Conservation (phyloP, 352 stramenopile species). For the Pythium oligandrum region DNA sequence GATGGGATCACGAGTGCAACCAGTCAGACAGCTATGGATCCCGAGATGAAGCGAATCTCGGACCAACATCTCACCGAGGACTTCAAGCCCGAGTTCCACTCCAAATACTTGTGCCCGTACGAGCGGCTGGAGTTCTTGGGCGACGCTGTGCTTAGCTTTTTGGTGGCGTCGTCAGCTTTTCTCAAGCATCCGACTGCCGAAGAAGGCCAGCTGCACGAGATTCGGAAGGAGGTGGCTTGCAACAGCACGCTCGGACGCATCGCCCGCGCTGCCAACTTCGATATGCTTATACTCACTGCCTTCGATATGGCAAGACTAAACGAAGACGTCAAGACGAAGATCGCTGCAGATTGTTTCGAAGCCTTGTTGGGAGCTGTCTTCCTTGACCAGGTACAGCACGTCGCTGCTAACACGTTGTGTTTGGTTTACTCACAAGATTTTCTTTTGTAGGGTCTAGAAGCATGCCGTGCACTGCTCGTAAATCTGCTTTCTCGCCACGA, state of each 20-base stretch:
- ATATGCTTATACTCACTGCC: constrained; percentile 63
- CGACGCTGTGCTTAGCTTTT: constrained; percentile 78
- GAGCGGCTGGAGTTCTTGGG: constrained; percentile 83
- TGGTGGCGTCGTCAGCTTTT: constrained; percentile 76
- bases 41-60: constrained; percentile 43
- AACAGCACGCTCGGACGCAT: constrained; percentile 78
- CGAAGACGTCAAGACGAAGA: constrained; percentile 58
- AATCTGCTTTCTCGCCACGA: constrained; percentile 58
- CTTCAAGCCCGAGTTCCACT: constrained; percentile 77
- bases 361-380: constrained; percentile 76
- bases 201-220: constrained; percentile 69
- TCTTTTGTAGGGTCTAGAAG: constrained; percentile 37
- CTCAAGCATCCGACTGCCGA: constrained; percentile 59
- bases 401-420: too few relatives aligned
- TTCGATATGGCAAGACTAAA: constrained; percentile 58
- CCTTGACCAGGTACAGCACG: constrained; percentile 47
- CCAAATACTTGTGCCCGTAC: constrained; percentile 72
- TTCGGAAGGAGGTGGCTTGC: constrained; percentile 68
- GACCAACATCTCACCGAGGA: constrained; percentile 60
- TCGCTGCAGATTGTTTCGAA: constrained; percentile 80
- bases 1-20: constrained; percentile 12
- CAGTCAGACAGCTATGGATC: constrained; percentile 23
- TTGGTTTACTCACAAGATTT: too few relatives aligned
- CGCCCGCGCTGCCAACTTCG: constrained; percentile 66
- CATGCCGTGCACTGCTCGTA: constrained; percentile 54